These are phyloP conservation scores for Lactarius psammicola DNA, from an alignment of 768 basidiomycete genomes.

Conservation along the genomic window DNA sequence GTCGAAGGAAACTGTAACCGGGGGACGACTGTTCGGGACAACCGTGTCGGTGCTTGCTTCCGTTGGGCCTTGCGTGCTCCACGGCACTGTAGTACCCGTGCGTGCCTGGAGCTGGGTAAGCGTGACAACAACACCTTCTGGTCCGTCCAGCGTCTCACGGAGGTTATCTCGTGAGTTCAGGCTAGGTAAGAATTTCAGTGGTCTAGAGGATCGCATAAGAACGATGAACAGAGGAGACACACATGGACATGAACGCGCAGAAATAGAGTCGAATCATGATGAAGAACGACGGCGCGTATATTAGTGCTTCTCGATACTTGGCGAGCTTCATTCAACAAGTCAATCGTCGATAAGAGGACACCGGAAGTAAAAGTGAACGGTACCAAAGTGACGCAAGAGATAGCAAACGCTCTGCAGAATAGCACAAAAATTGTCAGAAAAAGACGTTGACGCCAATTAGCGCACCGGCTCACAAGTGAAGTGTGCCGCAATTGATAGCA, in stretches of 20 bases:
- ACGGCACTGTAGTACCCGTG: not conserved
- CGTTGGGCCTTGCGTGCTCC: not conserved
- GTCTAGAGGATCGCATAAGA: not conserved
- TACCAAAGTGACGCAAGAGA: not conserved
- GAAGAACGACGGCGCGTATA: not conserved
- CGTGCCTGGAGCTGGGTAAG: not conserved
- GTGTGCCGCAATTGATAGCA: constrained; percentile 2
- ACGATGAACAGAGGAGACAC: not conserved
- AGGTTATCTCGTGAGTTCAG: not conserved
- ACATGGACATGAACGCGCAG: not conserved
- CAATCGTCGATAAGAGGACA: not conserved
- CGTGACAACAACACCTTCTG: not conserved
- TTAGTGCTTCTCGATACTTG: not conserved
- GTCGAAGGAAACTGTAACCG: not conserved
- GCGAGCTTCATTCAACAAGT: not conserved
- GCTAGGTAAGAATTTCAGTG: not conserved
- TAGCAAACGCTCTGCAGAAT: not conserved
- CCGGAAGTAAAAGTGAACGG: not conserved
- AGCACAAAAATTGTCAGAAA: not conserved
- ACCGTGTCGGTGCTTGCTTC: not conserved
- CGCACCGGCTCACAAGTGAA: not conserved
- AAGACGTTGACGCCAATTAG: not conserved
- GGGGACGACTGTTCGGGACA: not conserved
- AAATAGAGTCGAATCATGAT: no score
- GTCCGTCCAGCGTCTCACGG: not conserved